Conservation (phyloP, 805 yeast genomes). For the Saccharomycopsis sp. region DNA sequence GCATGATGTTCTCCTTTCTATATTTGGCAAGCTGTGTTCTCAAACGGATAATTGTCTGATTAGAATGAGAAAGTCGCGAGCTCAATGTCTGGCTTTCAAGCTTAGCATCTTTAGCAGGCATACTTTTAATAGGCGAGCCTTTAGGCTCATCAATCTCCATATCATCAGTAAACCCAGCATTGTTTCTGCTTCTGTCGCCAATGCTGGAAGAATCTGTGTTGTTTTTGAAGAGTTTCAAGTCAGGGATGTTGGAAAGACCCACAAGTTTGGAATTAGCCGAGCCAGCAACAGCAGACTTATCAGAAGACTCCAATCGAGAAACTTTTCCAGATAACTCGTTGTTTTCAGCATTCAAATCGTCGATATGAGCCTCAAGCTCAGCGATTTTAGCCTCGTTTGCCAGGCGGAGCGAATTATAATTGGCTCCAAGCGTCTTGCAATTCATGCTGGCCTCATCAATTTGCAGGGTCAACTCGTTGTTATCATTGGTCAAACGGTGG, state of each 20-base stretch:
- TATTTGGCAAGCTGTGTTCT: constrained; percentile 42
- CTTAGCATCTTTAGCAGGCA: constrained; percentile 37
- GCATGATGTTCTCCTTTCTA: constrained; percentile 8
- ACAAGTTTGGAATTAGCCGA: constrained; percentile 16
- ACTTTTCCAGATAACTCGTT: constrained; percentile 45
- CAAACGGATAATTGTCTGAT: constrained; percentile 53
- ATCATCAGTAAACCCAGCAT: constrained; percentile 1
- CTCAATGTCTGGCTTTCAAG: constrained; percentile 62
- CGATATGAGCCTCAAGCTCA: constrained; percentile 45
- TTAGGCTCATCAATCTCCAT: constrained; percentile 34
- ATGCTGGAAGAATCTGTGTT: constrained; percentile 10
- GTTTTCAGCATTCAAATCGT: constrained; percentile 63
- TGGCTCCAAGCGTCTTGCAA: constrained; percentile 35
- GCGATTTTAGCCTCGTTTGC: constrained; percentile 37
- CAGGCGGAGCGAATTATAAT: constrained; percentile 32
- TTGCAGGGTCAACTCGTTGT: constrained; percentile 37
- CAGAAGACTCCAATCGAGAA: constrained; percentile 12
- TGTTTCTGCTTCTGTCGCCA: too few relatives aligned
- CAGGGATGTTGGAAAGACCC: constrained; percentile 19
- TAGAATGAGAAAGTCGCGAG: constrained; percentile 59
- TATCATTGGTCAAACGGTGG: constrained; percentile 32
- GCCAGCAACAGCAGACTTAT: constrained; percentile 9
- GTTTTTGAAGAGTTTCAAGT: constrained; percentile 23
- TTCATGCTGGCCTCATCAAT: constrained; percentile 41
- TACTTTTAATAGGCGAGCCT: constrained; percentile 30